Evolutionary conservation across 2,329 filamentous ascomycete species (phyloP).

Genomic region (Exophiala phaeomuriformis): DNA sequence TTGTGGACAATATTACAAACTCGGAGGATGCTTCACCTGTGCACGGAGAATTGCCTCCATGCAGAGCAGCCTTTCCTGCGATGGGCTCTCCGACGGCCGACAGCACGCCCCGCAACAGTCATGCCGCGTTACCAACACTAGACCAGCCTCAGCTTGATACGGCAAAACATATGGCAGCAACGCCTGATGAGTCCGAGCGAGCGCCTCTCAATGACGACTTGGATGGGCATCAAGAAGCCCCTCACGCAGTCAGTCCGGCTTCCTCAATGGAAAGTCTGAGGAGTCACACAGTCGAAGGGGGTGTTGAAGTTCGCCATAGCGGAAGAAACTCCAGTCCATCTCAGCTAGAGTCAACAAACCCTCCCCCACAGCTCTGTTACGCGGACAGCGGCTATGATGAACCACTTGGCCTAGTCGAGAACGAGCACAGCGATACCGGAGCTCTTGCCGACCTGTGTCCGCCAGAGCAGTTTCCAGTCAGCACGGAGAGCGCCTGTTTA

Average conservation of each 20-base stretch:
- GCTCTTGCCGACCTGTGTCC: neutral
- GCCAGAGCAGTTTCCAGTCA: neutral
- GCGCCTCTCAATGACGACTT: neutral
- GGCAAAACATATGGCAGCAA: neutral
- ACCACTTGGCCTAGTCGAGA: slow-evolving; percentile 1
- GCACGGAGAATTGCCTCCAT: neutral
- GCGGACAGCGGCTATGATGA: slow-evolving; percentile 23
- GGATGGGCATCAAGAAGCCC: neutral
- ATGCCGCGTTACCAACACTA: slow-evolving; percentile 8
- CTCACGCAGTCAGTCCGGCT: neutral
- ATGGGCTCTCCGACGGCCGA: slow-evolving; percentile 17
- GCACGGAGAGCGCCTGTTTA: too few relatives aligned
- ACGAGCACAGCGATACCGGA: neutral
- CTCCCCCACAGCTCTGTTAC: slow-evolving; percentile 12
- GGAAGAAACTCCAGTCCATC: neutral
- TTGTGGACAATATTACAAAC: neutral
- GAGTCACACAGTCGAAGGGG: neutral
- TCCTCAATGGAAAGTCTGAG: neutral
- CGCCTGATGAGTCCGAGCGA: neutral
- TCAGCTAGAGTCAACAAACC: neutral
- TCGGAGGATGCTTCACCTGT: neutral
- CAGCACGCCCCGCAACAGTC: slow-evolving; percentile 24
- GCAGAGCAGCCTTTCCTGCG: slow-evolving; percentile 13
- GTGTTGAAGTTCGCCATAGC: neutral
- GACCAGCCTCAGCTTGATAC: neutral